These are phyloP conservation scores for Lippia alba DNA, from an alignment of 305 asterid genomes.

Conservation along the genomic window DNA sequence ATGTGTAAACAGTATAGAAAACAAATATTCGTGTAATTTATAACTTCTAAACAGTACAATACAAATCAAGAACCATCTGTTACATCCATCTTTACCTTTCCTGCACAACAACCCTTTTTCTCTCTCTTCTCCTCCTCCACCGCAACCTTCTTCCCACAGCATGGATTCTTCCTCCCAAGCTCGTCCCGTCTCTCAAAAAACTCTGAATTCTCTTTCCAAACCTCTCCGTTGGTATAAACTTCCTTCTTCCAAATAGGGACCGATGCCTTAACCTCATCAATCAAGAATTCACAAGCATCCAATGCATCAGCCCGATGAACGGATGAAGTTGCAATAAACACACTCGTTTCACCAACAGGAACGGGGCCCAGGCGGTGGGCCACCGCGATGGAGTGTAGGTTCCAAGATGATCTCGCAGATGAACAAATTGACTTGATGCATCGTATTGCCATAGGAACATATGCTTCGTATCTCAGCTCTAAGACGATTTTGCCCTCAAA, in stretches of 20 bases:
- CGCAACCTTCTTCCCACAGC: constrained; percentile 48
- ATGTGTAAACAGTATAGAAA: too few relatives aligned
- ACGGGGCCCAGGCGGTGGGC: constrained; percentile 86
- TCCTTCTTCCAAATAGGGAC: constrained; percentile 99
- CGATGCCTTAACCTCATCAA: constrained; percentile 87
- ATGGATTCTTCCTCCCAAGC: constrained; percentile 42
- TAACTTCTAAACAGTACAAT: not conserved
- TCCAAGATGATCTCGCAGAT: constrained; percentile 80
- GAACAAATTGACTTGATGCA: constrained; percentile 77
- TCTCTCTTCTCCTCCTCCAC: constrained; percentile 46
- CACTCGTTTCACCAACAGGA: constrained; percentile 82
- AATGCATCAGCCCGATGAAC: constrained; percentile 78
- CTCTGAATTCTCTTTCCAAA: constrained; percentile 92
- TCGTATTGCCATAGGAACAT: constrained; percentile 85
- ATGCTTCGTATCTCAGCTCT: constrained; percentile 89
- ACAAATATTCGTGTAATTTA: too few relatives aligned
- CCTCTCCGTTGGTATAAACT: constrained; percentile 86
- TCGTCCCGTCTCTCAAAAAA: constrained; percentile 70
- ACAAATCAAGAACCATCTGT: constrained; percentile 23
- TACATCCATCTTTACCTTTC: constrained; percentile 55
- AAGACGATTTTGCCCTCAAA: constrained; percentile 74
- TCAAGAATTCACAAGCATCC: constrained; percentile 83
- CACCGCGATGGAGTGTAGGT: constrained; percentile 63
- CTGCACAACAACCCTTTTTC: constrained; percentile 53
- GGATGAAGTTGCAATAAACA: constrained; percentile 74